Evolutionary conservation across 2,329 filamentous ascomycete genomes (phyloP).

Genomic region (Aspergillus thermomutatus): DNA sequence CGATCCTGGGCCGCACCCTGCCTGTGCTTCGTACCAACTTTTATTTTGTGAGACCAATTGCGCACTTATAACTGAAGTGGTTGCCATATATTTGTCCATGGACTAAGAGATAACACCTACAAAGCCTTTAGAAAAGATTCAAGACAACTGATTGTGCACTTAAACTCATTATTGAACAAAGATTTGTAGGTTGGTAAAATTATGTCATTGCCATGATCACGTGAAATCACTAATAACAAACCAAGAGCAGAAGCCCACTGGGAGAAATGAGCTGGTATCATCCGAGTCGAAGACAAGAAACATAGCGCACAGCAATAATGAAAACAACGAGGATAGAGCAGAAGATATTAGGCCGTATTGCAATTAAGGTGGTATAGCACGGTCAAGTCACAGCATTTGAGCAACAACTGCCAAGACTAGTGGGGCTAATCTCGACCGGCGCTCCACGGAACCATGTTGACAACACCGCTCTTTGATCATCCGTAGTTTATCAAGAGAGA

Average conservation of each 20-base stretch:
- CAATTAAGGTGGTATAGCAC: conserved; percentile 4
- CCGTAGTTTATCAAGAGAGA: not conserved
- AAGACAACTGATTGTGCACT: not conserved
- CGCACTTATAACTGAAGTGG: not conserved
- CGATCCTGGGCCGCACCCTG: not conserved
- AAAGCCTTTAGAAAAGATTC: not conserved
- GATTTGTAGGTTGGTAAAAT: conserved; percentile 12
- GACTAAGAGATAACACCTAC: not conserved
- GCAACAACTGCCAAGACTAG: conserved; percentile 22
- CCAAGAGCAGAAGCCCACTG: conserved; percentile 26
- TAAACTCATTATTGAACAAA: not conserved
- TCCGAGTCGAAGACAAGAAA: conserved; percentile 24
- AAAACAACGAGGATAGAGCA: conserved; percentile 13
- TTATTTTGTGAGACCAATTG: not conserved
- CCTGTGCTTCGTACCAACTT: not conserved
- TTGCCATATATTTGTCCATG: not conserved
- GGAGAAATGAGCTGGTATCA: conserved; percentile 40
- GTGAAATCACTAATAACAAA: conserved; percentile 24
- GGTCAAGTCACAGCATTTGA: conserved; percentile 3
- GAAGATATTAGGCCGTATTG: conserved; percentile 12
- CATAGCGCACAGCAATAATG: conserved; percentile 15
- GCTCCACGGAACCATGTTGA: conserved; percentile 27
- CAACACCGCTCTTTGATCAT: conserved; percentile 9
- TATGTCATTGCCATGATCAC: conserved; percentile 30
- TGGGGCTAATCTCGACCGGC: conserved; percentile 25